A percentile compares a stretch with the other conserved stretches of the same genome.
phyloP scores from a whole-genome alignment of 177 flowering plant genomes.

The Vitis hybrid region DNA sequence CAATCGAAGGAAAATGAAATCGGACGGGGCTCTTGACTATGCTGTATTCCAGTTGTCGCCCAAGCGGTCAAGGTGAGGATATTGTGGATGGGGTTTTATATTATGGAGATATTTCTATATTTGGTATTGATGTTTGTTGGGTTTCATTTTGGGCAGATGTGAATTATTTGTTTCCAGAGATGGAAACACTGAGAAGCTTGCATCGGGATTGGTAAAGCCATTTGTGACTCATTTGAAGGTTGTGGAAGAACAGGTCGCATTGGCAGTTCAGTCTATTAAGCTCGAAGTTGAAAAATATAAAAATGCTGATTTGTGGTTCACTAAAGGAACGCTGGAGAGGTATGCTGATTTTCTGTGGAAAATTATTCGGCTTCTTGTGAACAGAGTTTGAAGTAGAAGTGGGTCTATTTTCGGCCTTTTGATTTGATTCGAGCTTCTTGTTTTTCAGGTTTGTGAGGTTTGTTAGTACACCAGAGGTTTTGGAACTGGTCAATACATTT shows the following conservation, averaged over 20 bases:
- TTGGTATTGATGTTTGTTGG: not conserved
- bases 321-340: slow-evolving; percentile 99
- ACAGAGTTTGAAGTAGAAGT: no score
- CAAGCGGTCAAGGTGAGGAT: slow-evolving; percentile 66
- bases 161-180: slow-evolving; percentile 79
- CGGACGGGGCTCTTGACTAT: slow-evolving; percentile 73
- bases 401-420: not conserved
- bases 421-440: slow-evolving; percentile 5
- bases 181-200: slow-evolving; percentile 84
- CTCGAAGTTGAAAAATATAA: slow-evolving; percentile 61
- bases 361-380: slow-evolving; percentile 1
- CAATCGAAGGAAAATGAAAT: slow-evolving; percentile 45
- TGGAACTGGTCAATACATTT: slow-evolving; percentile 76
- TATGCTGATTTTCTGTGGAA: slow-evolving; percentile 15
- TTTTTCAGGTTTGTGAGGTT: slow-evolving; percentile 85
- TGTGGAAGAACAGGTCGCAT: slow-evolving; percentile 79
- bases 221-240: slow-evolving; percentile 77
- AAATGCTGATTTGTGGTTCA: slow-evolving; percentile 81
- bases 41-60: slow-evolving; percentile 90
- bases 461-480: slow-evolving; percentile 90
- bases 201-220: slow-evolving; percentile 87
- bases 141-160: slow-evolving; percentile 55
- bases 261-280: slow-evolving; percentile 64
- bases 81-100: slow-evolving; percentile 2
- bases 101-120: not conserved